phyloP scores from a whole-genome alignment of 306 rosid species.

The Cucurbita moschata region DNA sequence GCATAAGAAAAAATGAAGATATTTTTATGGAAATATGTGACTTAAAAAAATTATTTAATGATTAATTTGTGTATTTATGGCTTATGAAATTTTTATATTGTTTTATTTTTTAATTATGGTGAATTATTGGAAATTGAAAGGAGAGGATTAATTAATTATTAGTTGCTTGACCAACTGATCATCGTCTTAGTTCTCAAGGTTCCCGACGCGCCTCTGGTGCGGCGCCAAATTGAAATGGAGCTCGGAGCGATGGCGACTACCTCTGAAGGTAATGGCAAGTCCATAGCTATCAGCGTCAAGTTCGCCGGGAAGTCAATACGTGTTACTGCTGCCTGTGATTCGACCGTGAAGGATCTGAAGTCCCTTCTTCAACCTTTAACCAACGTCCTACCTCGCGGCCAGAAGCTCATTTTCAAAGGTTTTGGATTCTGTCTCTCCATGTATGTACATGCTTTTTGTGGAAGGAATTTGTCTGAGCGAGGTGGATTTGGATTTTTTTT shows the following conservation, averaged over 20 bases:
- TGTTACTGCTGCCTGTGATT: slow-evolving; percentile 37
- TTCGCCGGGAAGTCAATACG: slow-evolving; percentile 48
- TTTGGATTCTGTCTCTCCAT: background rate
- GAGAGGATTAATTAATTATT: too few relatives aligned
- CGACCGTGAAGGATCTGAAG: slow-evolving; percentile 61
- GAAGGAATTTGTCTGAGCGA: background rate
- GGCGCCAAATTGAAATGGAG: background rate
- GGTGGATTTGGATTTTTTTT: background rate
- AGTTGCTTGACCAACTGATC: background rate
- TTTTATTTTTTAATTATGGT: too few relatives aligned
- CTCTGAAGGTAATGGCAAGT: slow-evolving; percentile 1
- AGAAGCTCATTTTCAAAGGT: slow-evolving; percentile 90
- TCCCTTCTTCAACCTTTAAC: slow-evolving; percentile 66
- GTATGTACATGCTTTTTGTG: background rate
- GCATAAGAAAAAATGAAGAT: too few relatives aligned
- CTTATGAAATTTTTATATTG: too few relatives aligned
- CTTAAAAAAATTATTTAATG: too few relatives aligned
- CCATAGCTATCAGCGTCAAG: slow-evolving; percentile 43
- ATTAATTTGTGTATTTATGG: too few relatives aligned
- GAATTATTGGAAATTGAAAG: too few relatives aligned
- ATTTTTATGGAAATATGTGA: too few relatives aligned
- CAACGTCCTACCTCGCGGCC: slow-evolving; percentile 85
- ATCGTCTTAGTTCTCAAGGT: background rate
- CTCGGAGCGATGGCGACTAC: slow-evolving; percentile 24
- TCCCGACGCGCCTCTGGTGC: background rate